These are phyloP conservation scores for Pichia membranifaciens DNA, from an alignment of 805 yeast species.

Conservation along the genomic window DNA sequence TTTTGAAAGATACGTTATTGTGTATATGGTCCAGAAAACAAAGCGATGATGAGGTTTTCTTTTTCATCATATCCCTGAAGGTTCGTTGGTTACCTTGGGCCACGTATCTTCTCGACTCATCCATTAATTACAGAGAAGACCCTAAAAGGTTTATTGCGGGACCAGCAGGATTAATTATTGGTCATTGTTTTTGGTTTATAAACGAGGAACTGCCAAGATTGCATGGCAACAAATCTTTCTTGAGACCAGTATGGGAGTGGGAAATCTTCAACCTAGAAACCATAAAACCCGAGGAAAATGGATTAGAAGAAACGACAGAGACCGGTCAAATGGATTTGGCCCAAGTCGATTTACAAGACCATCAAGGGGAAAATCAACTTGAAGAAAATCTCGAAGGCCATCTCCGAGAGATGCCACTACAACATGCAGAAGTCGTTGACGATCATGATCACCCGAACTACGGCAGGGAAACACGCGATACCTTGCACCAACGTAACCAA, in stretches of 20 bases:
- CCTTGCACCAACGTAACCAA: not conserved
- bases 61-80: slow-evolving; percentile 37
- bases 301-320: not conserved
- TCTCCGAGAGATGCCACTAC: too few species aligned
- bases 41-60: slow-evolving; percentile 35
- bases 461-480: slow-evolving; percentile 1
- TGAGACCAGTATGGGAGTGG: slow-evolving; percentile 41
- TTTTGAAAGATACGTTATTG: slow-evolving; percentile 33
- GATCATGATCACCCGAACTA: not conserved
- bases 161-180: slow-evolving; percentile 35
- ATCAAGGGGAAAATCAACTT: too few species aligned
- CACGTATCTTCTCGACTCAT: slow-evolving; percentile 20
- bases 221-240: slow-evolving; percentile 28
- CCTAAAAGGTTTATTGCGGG: slow-evolving; percentile 16
- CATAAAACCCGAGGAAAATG: not conserved
- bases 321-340: not conserved
- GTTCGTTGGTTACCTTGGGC: slow-evolving; percentile 42
- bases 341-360: too few species aligned
- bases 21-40: slow-evolving; percentile 45
- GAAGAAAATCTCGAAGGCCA: too few species aligned
- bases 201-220: slow-evolving; percentile 39
- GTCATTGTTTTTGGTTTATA: slow-evolving; percentile 37
- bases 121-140: slow-evolving; percentile 6
- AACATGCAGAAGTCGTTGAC: not conserved
- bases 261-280: not conserved